Percentiles rank a stretch among this genome's conserved stretches.
Evolutionary conservation across 2,329 filamentous ascomycete genomes (phyloP).

Genomic region (Fulvia fulva): DNA sequence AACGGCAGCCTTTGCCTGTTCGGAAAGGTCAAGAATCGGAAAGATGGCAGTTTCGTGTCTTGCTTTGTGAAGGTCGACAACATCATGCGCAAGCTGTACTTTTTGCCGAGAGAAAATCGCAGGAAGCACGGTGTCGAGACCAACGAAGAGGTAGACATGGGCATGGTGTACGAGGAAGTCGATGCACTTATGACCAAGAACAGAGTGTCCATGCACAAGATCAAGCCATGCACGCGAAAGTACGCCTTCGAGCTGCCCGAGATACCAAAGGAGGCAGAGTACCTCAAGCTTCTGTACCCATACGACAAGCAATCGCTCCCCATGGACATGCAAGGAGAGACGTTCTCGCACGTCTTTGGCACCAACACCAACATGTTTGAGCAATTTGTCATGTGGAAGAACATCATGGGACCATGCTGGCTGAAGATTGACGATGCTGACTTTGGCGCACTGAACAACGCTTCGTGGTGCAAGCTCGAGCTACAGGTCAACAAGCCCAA

Average conservation of each 20-base stretch:
- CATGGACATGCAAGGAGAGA: slow-evolving; percentile 71
- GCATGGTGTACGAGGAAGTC: slow-evolving; percentile 85
- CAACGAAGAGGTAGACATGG: slow-evolving; percentile 75
- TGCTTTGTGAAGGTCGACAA: slow-evolving; percentile 97
- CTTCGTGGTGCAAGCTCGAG: slow-evolving; percentile 96
- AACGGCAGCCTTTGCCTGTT: slow-evolving; percentile 90
- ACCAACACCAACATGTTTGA: slow-evolving; percentile 92
- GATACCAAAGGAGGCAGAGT: slow-evolving; percentile 83
- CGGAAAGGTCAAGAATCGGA: slow-evolving; percentile 91
- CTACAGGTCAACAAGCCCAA: slow-evolving; percentile 75
- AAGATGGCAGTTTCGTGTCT: slow-evolving; percentile 72
- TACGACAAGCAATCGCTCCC: slow-evolving; percentile 77
- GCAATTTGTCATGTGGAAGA: slow-evolving; percentile 98
- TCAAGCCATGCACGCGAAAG: slow-evolving; percentile 83
- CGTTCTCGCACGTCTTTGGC: slow-evolving; percentile 91
- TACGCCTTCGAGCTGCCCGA: slow-evolving; percentile 91
- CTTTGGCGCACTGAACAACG: slow-evolving; percentile 80
- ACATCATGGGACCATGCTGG: slow-evolving; percentile 99
- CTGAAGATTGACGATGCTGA: slow-evolving; percentile 83
- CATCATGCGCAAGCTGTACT: slow-evolving; percentile 86
- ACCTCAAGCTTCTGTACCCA: slow-evolving; percentile 92
- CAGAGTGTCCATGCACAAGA: slow-evolving; percentile 85
- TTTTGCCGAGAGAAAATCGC: slow-evolving; percentile 71
- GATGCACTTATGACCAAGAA: slow-evolving; percentile 82
- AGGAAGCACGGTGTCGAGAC: slow-evolving; percentile 62